A percentile compares a stretch with the other conserved stretches of the same genome.
phyloP scores from a whole-genome alignment of 2,329 filamentous ascomycete genomes.

The Cercospora janseana region DNA sequence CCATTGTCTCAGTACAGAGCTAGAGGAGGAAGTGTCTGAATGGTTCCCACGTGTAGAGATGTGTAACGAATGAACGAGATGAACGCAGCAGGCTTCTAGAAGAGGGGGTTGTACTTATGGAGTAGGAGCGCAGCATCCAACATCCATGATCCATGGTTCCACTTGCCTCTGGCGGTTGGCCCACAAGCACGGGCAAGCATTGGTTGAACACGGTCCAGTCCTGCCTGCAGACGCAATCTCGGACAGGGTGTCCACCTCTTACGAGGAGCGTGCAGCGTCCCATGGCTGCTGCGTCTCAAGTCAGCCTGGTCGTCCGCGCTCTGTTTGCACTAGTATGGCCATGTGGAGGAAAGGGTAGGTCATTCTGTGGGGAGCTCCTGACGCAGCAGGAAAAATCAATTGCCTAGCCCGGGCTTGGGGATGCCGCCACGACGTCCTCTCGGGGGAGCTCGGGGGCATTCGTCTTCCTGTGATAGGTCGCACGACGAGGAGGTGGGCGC shows the following conservation, averaged over 20 bases:
- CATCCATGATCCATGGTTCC: conserved; percentile 3
- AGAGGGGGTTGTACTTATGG: neutral
- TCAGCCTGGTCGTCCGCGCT: conserved; percentile 13
- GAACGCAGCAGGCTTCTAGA: neutral
- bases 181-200: conserved; percentile 15
- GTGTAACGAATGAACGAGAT: neutral
- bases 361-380: conserved; percentile 21
- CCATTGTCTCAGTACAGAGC: conserved; percentile 39
- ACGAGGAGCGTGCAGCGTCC: conserved; percentile 16
- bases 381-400: conserved; percentile 17
- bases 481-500: conserved; percentile 1
- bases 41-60: neutral
- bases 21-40: neutral
- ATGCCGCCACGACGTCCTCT: conserved; percentile 16
- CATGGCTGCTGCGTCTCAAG: conserved; percentile 14
- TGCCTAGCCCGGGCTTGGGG: conserved; percentile 10
- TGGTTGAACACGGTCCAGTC: conserved; percentile 15
- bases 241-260: conserved; percentile 14
- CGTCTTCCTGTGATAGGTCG: conserved; percentile 9
- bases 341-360: conserved; percentile 24
- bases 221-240: conserved; percentile 11
- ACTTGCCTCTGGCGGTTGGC: conserved; percentile 10
- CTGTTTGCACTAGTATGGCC: conserved; percentile 7
- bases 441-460: conserved; percentile 3
- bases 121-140: conserved; percentile 9